A percentile compares a stretch with the other conserved stretches of the same genome.
Conservation (phyloP, 2,329 filamentous ascomycete species). For the Fusarium pseudonygamai region DNA sequence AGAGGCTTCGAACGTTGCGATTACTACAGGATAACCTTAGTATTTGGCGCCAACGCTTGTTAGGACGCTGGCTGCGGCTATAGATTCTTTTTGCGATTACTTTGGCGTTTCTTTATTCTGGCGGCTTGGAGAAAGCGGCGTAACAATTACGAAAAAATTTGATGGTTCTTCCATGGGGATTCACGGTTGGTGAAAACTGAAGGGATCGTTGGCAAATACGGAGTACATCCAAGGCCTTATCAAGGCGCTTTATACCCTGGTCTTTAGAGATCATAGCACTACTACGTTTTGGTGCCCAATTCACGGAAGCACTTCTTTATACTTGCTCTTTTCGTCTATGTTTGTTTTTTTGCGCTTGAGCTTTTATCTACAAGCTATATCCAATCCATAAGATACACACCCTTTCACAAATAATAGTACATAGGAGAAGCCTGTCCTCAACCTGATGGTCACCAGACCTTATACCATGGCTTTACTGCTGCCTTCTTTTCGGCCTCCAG, state of each 20-base stretch:
- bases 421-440: constrained; percentile 2
- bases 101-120: constrained; percentile 27
- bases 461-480: constrained; percentile 61
- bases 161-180: not conserved
- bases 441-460: constrained; percentile 58
- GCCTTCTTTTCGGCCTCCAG: constrained; percentile 48
- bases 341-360: constrained; percentile 13
- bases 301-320: not conserved
- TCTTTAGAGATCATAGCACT: constrained; percentile 17
- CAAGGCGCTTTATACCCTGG: constrained; percentile 30
- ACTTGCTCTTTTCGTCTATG: not conserved
- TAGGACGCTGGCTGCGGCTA: not conserved
- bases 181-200: constrained; percentile 1
- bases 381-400: constrained; percentile 33
- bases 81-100: constrained; percentile 8
- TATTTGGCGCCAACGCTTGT: not conserved
- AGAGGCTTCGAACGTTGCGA: constrained; percentile 47
- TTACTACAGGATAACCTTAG: constrained; percentile 45
- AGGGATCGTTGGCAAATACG: constrained; percentile 8
- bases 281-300: not conserved
- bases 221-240: constrained; percentile 14
- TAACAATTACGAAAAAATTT: constrained; percentile 1
- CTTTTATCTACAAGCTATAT: constrained; percentile 11
- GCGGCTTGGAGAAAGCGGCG: not conserved
- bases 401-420: constrained; percentile 37